Percentiles rank a stretch among this genome's conserved stretches.
Conservation (phyloP, 2,329 filamentous ascomycete genomes). For the Spiromastix sp. region DNA sequence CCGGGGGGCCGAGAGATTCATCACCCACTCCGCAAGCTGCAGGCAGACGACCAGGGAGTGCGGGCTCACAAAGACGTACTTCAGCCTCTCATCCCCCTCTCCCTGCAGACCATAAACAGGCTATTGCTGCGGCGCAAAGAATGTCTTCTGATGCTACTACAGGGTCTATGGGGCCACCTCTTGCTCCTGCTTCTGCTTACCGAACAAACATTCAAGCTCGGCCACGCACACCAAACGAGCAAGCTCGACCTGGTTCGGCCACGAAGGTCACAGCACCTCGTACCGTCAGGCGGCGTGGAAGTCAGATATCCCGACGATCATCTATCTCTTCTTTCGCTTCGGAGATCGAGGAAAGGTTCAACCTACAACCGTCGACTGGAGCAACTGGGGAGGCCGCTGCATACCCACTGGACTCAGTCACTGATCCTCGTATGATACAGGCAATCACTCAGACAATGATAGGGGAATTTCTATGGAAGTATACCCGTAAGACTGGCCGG, state of each 20-base stretch:
- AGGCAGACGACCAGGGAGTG: constrained; percentile 57
- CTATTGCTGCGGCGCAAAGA: constrained; percentile 62
- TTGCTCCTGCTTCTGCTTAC: constrained; percentile 67
- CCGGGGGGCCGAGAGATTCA: constrained; percentile 20
- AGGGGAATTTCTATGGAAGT: constrained; percentile 97
- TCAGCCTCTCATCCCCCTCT: constrained; percentile 56
- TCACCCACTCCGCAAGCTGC: constrained; percentile 22
- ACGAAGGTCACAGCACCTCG: constrained; percentile 52
- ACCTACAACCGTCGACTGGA: constrained; percentile 54
- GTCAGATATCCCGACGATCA: constrained; percentile 54
- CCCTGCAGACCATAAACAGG: constrained; percentile 71
- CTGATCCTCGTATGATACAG: constrained; percentile 96
- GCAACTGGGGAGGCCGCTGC: too few relatives aligned
- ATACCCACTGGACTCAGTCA: constrained; percentile 56
- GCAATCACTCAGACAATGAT: constrained; percentile 99
- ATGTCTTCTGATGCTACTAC: constrained; percentile 29
- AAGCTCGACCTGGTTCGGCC: constrained; percentile 34
- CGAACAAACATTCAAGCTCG: constrained; percentile 38
- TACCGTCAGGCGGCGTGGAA: constrained; percentile 28
- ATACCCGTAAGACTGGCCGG: constrained; percentile 88
- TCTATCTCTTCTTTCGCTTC: constrained; percentile 94
- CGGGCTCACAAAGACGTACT: constrained; percentile 52
- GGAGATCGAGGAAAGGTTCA: constrained; percentile 85
- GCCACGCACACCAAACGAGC: constrained; percentile 52
- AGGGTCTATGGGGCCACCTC: constrained; percentile 70